A percentile compares a stretch with the other conserved stretches of the same genome.
Evolutionary conservation across 106 monocot genomes (phyloP).

Genomic region (Platanthera guangdongensis): DNA sequence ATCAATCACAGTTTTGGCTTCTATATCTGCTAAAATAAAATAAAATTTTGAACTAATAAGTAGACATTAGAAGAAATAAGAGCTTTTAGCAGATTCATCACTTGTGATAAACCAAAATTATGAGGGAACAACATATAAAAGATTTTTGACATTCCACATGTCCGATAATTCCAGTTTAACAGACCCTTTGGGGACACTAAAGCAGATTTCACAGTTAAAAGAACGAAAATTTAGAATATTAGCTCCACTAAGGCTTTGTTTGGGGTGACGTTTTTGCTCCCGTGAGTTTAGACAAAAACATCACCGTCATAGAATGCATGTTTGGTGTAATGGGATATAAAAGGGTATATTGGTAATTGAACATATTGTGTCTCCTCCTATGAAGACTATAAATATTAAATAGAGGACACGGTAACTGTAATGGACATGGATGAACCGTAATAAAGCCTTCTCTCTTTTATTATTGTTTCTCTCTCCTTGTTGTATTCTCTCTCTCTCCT

Average conservation of each 20-base stretch:
- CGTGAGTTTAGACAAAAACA: no score
- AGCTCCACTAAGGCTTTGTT: neutral
- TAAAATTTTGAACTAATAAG: neutral
- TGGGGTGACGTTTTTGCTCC: no score
- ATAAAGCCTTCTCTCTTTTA: no score
- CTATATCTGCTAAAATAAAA: slow-evolving; percentile 28
- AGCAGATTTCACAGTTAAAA: neutral
- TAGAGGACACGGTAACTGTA: no score
- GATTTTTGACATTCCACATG: neutral
- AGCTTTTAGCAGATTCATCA: neutral
- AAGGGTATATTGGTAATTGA: no score
- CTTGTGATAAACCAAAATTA: neutral
- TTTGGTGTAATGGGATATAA: no score
- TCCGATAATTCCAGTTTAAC: neutral
- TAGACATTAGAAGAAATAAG: neutral
- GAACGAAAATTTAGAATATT: neutral
- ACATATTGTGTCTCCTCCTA: no score
- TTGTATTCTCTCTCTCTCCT: no score
- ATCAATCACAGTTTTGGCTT: slow-evolving; percentile 45
- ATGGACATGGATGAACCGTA: no score
- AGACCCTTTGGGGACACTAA: neutral
- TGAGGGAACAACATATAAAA: neutral
- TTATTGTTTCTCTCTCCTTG: no score
- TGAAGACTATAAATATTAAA: no score
- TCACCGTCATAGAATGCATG: no score